phyloP scores from a whole-genome alignment of 2,329 filamentous ascomycete species.

The Aspergillus ochraceoroseus region DNA sequence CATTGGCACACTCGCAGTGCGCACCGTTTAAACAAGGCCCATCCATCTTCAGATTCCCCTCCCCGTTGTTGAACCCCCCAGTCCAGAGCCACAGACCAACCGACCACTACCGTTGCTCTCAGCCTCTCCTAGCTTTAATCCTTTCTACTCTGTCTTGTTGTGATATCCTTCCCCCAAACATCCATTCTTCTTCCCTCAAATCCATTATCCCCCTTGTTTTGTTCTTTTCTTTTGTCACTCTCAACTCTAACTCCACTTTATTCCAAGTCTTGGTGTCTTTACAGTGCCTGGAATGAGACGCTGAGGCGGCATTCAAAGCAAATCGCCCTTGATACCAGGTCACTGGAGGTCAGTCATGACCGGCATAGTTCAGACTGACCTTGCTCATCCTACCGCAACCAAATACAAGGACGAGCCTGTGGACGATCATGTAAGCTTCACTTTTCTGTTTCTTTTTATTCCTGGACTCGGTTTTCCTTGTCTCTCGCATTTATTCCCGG shows the following conservation, averaged over 20 bases:
- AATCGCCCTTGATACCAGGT: constrained; percentile 21
- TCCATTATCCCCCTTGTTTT: constrained; percentile 18
- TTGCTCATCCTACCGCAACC: constrained; percentile 34
- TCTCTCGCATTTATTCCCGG: no score
- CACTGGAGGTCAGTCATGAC: constrained; percentile 36
- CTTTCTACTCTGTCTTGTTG: constrained; percentile 22
- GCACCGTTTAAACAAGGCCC: constrained; percentile 21
- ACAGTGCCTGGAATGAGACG: constrained; percentile 8
- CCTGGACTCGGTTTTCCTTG: constrained; percentile 2
- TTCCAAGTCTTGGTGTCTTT: constrained; percentile 3
- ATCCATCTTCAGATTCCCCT: constrained; percentile 19
- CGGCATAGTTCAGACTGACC: constrained; percentile 44
- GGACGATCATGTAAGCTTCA: constrained; percentile 45
- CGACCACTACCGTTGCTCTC: constrained; percentile 23
- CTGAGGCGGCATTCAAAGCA: constrained; percentile 6
- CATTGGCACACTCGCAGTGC: constrained; percentile 22
- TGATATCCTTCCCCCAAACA: constrained; percentile 18
- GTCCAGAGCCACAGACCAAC: constrained; percentile 27
- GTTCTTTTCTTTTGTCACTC: constrained; percentile 15
- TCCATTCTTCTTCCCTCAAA: constrained; percentile 18
- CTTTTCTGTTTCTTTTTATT: constrained; percentile 15
- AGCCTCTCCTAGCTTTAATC: constrained; percentile 26
- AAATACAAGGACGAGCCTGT: constrained; percentile 48
- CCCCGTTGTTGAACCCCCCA: constrained; percentile 17
- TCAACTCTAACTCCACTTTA: constrained; percentile 16